phyloP scores from a whole-genome alignment of 2,329 filamentous ascomycete species.

The Aspergillus sojae region DNA sequence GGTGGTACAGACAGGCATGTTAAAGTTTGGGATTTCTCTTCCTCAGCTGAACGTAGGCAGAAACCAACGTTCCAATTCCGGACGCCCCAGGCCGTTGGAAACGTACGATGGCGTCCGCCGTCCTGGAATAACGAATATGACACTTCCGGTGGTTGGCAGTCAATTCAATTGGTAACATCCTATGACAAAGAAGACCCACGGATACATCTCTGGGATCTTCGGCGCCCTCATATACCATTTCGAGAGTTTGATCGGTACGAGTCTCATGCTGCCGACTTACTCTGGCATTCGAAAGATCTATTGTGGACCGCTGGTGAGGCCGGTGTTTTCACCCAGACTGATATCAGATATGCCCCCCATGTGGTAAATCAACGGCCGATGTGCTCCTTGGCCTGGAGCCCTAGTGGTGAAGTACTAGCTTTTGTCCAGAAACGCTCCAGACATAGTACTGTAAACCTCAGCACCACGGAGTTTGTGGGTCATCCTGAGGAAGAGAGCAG shows the following conservation, averaged over 20 bases:
- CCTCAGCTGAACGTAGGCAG: slow-evolving; percentile 57
- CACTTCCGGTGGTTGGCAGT: slow-evolving; percentile 58
- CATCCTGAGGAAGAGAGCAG: slow-evolving; percentile 45
- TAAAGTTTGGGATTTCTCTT: slow-evolving; percentile 66
- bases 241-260: slow-evolving; percentile 61
- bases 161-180: slow-evolving; percentile 63
- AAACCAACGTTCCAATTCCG: slow-evolving; percentile 62
- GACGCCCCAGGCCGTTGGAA: slow-evolving; percentile 63
- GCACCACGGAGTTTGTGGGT: slow-evolving; percentile 45
- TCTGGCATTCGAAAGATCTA: slow-evolving; percentile 66
- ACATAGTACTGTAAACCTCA: slow-evolving; percentile 45
- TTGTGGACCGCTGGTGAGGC: slow-evolving; percentile 66
- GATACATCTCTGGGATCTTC: slow-evolving; percentile 67
- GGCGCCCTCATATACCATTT: slow-evolving; percentile 63
- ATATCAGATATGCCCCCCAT: slow-evolving; percentile 62
- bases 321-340: slow-evolving; percentile 64
- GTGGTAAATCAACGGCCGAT: slow-evolving; percentile 60
- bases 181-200: slow-evolving; percentile 64
- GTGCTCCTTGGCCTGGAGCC: slow-evolving; percentile 60
- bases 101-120: slow-evolving; percentile 65
- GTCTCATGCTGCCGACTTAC: slow-evolving; percentile 59
- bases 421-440: slow-evolving; percentile 56
- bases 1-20: slow-evolving; percentile 65
- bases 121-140: slow-evolving; percentile 57
- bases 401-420: slow-evolving; percentile 58